Base-by-base conservation (phyloP, 306 rosid species). In the Corylus americana region DNA sequence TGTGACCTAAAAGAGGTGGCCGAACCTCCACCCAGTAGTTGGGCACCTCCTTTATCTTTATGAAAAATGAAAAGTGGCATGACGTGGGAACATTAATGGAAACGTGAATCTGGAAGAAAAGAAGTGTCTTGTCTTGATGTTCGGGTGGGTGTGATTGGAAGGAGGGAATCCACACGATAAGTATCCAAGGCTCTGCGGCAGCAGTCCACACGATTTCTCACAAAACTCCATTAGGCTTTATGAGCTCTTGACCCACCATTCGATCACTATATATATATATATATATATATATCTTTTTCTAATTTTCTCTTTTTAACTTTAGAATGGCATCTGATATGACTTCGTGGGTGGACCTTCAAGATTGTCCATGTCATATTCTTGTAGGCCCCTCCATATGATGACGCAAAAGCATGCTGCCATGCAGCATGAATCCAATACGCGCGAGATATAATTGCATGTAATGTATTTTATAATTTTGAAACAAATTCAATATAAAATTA, bases 241-340 rank as follows among this genome's bases (percentile, higher is more conserved):
- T 71, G 44, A 77, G 29, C 73, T 22, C 54, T 45, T 45, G 50
- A 47, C 78, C 79, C 71, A 75, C 84, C 80, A 54, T 70, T 50
- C 64, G 7, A 12, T 58, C 8, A 8, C 9, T 57, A 7, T 20
- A 3, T 7, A 3, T 35, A 11, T 47, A 44, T 66, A 50, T 13
- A 48, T 76, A 10, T 3, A 62, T 48, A 16, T 55, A 39, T 55
- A 22, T 14, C 42, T 74, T 62, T 62, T 29, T 2, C 47, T 48
- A 16, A 37, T 42, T 55, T 42, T 25, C 35, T 45, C 47, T 63
- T 55, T 17, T 49, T 16, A 0, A 31, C 39, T 11, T 66, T 35
- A 1, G 37, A 50, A 35, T 49, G 73, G 54, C 73, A 64, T 64
- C 73, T 31, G 20, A 63, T 18, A 10, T 59, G 66, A 27, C 66